These are phyloP conservation scores for Thraustochytrium striatum DNA, from an alignment of 352 stramenopile genomes.

Conservation along the genomic window DNA sequence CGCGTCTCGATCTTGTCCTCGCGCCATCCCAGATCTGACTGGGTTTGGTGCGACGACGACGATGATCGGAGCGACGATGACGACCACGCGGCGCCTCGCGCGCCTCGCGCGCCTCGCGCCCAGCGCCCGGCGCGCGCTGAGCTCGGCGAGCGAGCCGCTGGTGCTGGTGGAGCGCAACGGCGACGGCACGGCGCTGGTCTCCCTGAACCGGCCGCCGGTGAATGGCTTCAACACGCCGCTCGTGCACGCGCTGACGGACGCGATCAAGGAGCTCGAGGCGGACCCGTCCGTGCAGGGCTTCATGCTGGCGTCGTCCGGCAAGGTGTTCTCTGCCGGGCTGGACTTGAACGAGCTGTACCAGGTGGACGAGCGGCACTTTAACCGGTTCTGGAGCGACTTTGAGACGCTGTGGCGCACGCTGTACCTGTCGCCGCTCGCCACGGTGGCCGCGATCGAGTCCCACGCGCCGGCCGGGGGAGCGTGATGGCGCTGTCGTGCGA, in stretches of 20 bases:
- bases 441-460: conserved; percentile 56
- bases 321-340: conserved; percentile 17
- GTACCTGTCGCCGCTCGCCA: conserved; percentile 45
- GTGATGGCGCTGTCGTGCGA: conserved; percentile 60
- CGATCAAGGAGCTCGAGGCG: not conserved
- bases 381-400: conserved; percentile 21
- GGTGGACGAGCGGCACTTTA: not conserved
- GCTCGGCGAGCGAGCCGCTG: not conserved
- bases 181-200: not conserved
- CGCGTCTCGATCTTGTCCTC: not conserved
- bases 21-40: not conserved
- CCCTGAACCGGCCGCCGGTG: conserved; percentile 14
- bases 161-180: not conserved
- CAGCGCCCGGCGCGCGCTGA: not conserved
- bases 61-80: not conserved
- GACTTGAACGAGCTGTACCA: conserved; percentile 22
- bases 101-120: not conserved
- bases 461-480: conserved; percentile 54
- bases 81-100: not conserved
- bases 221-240: conserved; percentile 27
- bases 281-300: not conserved
- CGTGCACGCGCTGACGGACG: not conserved
- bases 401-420: conserved; percentile 31
- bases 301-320: conserved; percentile 7
- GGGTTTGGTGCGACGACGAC: not conserved